Evolutionary conservation across 495 filamentous ascomycete genomes (phyloP).

Genomic region (Penicillium dipodomyicola): DNA sequence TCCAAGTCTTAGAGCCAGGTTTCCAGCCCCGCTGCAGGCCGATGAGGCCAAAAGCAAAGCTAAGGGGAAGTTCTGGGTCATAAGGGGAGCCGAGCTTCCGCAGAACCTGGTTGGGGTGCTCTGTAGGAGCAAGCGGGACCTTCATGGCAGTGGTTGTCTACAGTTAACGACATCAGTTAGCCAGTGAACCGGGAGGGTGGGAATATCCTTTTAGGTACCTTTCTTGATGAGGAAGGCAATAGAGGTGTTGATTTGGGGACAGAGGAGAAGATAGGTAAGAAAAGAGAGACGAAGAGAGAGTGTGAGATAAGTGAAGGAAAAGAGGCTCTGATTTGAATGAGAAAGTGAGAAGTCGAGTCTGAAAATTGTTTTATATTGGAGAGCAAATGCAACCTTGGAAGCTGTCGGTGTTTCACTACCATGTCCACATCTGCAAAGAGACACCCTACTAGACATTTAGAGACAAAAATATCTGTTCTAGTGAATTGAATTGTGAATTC

Average conservation of each 20-base stretch:
- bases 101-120: not conserved
- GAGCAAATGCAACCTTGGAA: no score
- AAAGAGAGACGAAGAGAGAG: no score
- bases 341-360: no score
- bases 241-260: not conserved
- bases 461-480: no score
- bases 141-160: not conserved
- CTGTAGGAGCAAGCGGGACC: not conserved
- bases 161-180: not conserved
- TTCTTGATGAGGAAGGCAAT: not conserved
- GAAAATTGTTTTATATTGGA: no score
- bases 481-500: no score
- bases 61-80: constrained; percentile 10
- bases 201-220: not conserved
- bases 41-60: constrained; percentile 24
- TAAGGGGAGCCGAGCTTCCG: not conserved
- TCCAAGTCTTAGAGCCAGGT: constrained; percentile 18
- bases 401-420: no score
- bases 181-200: no score
- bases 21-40: constrained; percentile 24
- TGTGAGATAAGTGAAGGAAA: no score
- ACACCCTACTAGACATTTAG: no score
- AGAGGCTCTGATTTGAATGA: no score
- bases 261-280: not conserved
- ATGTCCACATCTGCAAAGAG: no score